phyloP scores from a whole-genome alignment of 768 basidiomycete genomes.

The Boletus subcaerulescens region DNA sequence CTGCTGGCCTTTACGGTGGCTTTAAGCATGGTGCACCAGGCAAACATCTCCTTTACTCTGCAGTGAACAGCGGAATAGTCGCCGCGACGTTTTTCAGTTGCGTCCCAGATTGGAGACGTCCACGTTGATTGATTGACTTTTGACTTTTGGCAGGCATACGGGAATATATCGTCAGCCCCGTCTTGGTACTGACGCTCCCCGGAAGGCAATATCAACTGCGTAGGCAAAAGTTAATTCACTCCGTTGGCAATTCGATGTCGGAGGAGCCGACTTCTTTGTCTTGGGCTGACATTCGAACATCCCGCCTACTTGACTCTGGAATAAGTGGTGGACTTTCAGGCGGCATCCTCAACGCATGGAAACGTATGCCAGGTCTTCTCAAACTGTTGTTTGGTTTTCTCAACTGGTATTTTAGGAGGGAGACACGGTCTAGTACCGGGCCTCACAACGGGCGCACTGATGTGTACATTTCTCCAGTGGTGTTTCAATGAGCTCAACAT shows the following conservation, averaged over 20 bases:
- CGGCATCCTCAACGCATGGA: conserved; percentile 54
- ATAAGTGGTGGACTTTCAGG: conserved; percentile 71
- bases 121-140: not conserved
- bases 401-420: conserved; percentile 49
- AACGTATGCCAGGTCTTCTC: conserved; percentile 40
- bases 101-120: not conserved
- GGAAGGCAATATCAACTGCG: conserved; percentile 46
- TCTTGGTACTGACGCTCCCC: conserved; percentile 45
- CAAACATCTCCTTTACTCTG: conserved; percentile 55
- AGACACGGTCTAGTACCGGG: conserved; percentile 55
- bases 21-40: conserved; percentile 47
- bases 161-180: conserved; percentile 72
- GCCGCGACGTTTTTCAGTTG: conserved; percentile 81
- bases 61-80: conserved; percentile 68
- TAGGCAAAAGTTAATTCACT: conserved; percentile 32
- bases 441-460: conserved; percentile 52
- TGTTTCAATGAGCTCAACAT: conserved; percentile 68
- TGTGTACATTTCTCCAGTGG: conserved; percentile 63
- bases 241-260: conserved; percentile 17
- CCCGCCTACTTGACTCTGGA: conserved; percentile 67
- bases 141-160: conserved; percentile 51
- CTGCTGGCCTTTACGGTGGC: conserved; percentile 45
- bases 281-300: conserved; percentile 53
- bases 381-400: not conserved
- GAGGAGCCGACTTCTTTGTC: conserved; percentile 25